These are phyloP conservation scores for Anastatica hierochuntica DNA, from an alignment of 345 rosid species.

Conservation along the genomic window DNA sequence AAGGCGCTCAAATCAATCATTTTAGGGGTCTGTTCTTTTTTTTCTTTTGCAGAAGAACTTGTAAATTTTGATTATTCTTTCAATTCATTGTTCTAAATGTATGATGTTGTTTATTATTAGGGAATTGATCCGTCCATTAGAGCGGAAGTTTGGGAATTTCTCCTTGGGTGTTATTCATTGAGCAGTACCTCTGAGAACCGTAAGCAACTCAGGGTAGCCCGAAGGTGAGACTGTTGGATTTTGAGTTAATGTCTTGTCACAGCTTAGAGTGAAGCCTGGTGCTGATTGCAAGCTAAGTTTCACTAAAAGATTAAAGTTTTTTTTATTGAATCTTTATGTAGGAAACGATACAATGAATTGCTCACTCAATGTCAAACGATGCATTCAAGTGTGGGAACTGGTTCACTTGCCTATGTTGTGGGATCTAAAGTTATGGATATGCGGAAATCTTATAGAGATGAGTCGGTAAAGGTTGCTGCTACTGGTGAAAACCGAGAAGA, in stretches of 20 bases:
- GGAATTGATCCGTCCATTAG: slow-evolving; percentile 89
- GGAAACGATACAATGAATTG: slow-evolving; percentile 62
- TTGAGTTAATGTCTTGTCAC: not conserved
- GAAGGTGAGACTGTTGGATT: slow-evolving; percentile 40
- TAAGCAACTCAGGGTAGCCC: slow-evolving; percentile 53
- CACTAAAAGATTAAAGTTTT: not conserved
- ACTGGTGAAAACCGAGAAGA: slow-evolving; percentile 33
- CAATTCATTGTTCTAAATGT: not conserved
- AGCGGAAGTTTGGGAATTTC: slow-evolving; percentile 92
- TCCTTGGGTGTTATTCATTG: slow-evolving; percentile 76
- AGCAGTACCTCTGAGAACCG: slow-evolving; percentile 74
- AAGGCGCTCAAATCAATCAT: slow-evolving; percentile 66
- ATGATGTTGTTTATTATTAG: slow-evolving; percentile 34
- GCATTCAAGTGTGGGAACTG: slow-evolving; percentile 94
- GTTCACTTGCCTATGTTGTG: slow-evolving; percentile 77
- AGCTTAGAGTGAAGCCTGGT: no score
- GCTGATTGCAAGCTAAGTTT: not conserved
- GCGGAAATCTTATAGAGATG: slow-evolving; percentile 72
- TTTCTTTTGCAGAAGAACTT: no score
- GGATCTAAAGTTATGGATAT: slow-evolving; percentile 95
- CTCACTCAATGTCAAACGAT: slow-evolving; percentile 66
- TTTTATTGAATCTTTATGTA: slow-evolving; percentile 23
- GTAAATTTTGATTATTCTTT: not conserved
- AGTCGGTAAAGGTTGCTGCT: slow-evolving; percentile 31
- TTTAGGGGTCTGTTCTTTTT: slow-evolving; percentile 57